Base-by-base conservation (phyloP, 1,139 yeast species). In the Diutina siamensis region DNA sequence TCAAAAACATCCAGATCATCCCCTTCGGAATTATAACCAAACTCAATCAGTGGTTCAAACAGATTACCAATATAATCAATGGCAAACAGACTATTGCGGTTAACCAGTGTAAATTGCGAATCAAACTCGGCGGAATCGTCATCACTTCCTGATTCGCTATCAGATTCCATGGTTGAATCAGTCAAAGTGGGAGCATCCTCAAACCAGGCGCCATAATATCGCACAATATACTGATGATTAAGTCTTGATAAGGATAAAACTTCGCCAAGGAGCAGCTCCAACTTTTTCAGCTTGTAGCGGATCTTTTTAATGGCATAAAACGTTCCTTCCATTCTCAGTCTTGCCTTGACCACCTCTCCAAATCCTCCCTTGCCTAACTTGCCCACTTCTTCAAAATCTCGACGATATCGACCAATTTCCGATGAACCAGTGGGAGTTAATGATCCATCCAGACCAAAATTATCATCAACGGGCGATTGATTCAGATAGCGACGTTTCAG, bases 121-220 rank as follows among this genome's bases (percentile, higher is more conserved):
- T 41, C 34, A n/a, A 19, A 34, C 20, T 52, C 55, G 3, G 52
- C 54, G 17, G 50, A 57, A 8, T 55, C 62, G 1, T 57, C 52
- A 3, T 51, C 57, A 7, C 55, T 48, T 7, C 54, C 59, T 12
- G 49, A 48, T 9, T 41, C 5, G 61, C 68, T 40, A 57, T 21
- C 40, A 5, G 27, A 20, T 9, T 21, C 28, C 12, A 35, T 35
- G 9, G 40, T 27, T 35, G 40, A 35, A 4, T 13, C 34, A 7
- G 5, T n/a, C 57, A 61, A 55, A 3, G 60, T 61, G 47, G 60
- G 59, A 40, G 80, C 77, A 46, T 82, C 86, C 57, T 92, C 98
- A 2, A 92, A 76, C 99, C 98, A 94, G 0, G 97, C 95, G 2
- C 97, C 95, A 63, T 86, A 92, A 59, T 94, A 94, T 47, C 98